Conservation (phyloP, 148 eudicot genomes). For the Rhododendron simsii region DNA sequence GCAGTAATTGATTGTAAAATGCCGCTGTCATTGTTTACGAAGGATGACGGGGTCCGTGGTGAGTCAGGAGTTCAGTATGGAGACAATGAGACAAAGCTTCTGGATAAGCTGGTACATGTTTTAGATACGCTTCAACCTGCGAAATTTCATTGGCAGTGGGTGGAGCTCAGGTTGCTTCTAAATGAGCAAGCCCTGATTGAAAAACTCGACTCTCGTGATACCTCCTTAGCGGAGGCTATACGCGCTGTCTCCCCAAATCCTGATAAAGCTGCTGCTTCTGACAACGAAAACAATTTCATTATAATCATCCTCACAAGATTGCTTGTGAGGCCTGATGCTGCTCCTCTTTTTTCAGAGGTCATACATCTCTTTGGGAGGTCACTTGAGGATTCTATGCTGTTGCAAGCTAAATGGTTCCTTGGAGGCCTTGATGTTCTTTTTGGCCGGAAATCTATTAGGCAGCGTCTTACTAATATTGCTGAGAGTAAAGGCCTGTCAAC, state of each 20-base stretch:
- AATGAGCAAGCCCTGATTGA: constrained; percentile 75
- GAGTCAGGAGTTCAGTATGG: constrained; percentile 38
- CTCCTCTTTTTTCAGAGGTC: constrained; percentile 84
- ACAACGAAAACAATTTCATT: constrained; percentile 74
- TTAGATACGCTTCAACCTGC: constrained; percentile 91
- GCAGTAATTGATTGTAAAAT: constrained; percentile 80
- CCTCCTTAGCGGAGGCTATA: constrained; percentile 68
- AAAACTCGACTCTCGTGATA: constrained; percentile 58
- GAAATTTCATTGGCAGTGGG: constrained; percentile 99
- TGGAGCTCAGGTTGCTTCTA: constrained; percentile 81
- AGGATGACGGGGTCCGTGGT: constrained; percentile 42
- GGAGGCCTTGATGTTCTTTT: constrained; percentile 81
- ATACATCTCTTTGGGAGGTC: constrained; percentile 89
- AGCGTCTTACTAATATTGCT: constrained; percentile 71
- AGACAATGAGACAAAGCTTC: constrained; percentile 64
- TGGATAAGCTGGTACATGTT: constrained; percentile 66
- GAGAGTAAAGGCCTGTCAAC: constrained; percentile 69
- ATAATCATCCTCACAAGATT: constrained; percentile 77
- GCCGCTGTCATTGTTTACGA: constrained; percentile 36
- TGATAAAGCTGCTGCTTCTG: constrained; percentile 60
- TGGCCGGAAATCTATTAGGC: constrained; percentile 87
- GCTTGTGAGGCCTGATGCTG: constrained; percentile 90
- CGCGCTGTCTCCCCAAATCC: constrained; percentile 59
- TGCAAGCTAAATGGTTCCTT: constrained; percentile 83
- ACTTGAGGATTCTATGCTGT: constrained; percentile 73